Percentiles rank a stretch among this genome's conserved stretches.
Conservation (phyloP, 495 filamentous ascomycete species). For the Trichoderma virens region DNA sequence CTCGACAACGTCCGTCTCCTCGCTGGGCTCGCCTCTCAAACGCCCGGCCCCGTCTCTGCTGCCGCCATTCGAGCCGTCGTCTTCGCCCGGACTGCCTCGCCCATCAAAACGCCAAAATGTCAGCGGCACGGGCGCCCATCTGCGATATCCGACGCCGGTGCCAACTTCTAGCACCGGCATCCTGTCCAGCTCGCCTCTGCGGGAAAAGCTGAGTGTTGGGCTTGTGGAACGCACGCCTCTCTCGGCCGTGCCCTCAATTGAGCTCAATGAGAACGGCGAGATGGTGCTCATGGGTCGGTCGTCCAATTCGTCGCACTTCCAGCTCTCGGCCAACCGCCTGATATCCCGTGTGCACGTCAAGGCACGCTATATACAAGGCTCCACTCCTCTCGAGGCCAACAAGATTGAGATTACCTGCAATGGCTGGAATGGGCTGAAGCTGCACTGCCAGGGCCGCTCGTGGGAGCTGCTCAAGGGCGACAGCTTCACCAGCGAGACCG, state of each 20-base stretch:
- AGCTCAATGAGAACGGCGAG: slow-evolving; percentile 77
- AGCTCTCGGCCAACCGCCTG: slow-evolving; percentile 80
- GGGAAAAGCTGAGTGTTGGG: slow-evolving; percentile 33
- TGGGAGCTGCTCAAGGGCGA: slow-evolving; percentile 84
- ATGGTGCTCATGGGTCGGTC: slow-evolving; percentile 80
- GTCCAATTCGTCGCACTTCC: slow-evolving; percentile 84
- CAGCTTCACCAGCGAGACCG: slow-evolving; percentile 83
- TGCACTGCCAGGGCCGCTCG: slow-evolving; percentile 84
- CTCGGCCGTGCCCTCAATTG: slow-evolving; percentile 67
- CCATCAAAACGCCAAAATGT: slow-evolving; percentile 54
- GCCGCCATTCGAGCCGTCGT: slow-evolving; percentile 91
- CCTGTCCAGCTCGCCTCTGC: slow-evolving; percentile 78
- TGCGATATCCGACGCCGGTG: slow-evolving; percentile 80
- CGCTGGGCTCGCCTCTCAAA: slow-evolving; percentile 37
- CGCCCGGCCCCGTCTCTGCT: slow-evolving; percentile 73
- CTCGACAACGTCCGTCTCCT: background rate
- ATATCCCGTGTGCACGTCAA: slow-evolving; percentile 91
- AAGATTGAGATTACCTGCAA: slow-evolving; percentile 80
- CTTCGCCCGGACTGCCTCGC: slow-evolving; percentile 74
- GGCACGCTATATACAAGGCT: slow-evolving; percentile 67
- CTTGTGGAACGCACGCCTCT: slow-evolving; percentile 81
- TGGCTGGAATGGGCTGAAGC: slow-evolving; percentile 91
- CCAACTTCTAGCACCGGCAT: slow-evolving; percentile 91
- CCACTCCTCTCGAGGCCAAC: slow-evolving; percentile 52
- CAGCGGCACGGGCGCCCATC: slow-evolving; percentile 25